A percentile compares a stretch with the other conserved stretches of the same genome.
These are phyloP conservation scores for Paramecium sonneborni DNA, from an alignment of 73 alveolate species.

Conservation along the genomic window DNA sequence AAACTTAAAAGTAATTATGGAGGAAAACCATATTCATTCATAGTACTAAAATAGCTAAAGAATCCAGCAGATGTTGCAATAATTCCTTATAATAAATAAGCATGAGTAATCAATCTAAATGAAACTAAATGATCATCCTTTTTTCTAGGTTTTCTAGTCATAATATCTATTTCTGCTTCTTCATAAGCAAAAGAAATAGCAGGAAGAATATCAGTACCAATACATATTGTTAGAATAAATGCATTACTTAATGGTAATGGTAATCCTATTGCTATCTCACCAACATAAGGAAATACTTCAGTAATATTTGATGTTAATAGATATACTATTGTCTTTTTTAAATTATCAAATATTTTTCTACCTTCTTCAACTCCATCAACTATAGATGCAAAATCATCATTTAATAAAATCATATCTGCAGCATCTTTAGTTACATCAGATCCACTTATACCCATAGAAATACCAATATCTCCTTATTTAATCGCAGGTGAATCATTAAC, in stretches of 20 bases:
- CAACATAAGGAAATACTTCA: constrained; percentile 86
- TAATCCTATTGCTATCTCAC: constrained; percentile 76
- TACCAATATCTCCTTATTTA: constrained; percentile 94
- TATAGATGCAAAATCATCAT: constrained; percentile 97
- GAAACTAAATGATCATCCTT: constrained; percentile 89
- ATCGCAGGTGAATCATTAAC: constrained; percentile 96
- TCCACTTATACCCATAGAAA: constrained; percentile 95
- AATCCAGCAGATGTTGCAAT: constrained; percentile 83
- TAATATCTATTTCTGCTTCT: constrained; percentile 89
- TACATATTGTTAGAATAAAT: constrained; percentile 79
- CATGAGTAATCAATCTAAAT: constrained; percentile 74
- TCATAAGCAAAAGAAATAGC: constrained; percentile 95
- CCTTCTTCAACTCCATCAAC: constrained; percentile 98
- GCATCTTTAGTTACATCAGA: constrained; percentile 99
- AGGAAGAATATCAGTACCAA: constrained; percentile 95
- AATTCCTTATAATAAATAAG: constrained; percentile 80
- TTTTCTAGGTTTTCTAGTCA: constrained; percentile 91
- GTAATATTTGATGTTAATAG: constrained; percentile 85
- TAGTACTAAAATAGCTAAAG: constrained; percentile 79
- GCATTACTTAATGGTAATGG: constrained; percentile 91
- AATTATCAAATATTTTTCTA: constrained; percentile 92
- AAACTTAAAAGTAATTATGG: constrained; percentile 73
- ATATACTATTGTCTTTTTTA: constrained; percentile 85
- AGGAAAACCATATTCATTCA: constrained; percentile 90
- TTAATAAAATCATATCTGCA: constrained; percentile 97